Conservation (phyloP, 2,329 filamentous ascomycete genomes). For the Neofusicoccum sp. region DNA sequence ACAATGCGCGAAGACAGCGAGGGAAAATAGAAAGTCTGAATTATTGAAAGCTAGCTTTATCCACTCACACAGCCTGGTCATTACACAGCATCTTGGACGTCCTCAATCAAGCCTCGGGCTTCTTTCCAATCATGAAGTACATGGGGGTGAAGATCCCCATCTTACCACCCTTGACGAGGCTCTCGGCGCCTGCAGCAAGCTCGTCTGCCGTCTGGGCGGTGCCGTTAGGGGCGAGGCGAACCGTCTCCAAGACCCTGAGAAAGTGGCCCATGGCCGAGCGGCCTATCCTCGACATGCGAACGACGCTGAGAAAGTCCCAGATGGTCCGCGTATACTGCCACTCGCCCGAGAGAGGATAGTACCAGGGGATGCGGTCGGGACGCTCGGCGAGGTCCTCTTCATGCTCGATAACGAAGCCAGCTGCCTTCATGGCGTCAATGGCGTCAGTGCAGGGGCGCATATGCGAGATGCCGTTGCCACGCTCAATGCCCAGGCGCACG, state of each 20-base stretch:
- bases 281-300: constrained; percentile 85
- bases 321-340: constrained; percentile 78
- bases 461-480: constrained; percentile 94
- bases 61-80: too few relatives aligned
- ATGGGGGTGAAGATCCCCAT: constrained; percentile 97
- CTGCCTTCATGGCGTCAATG: constrained; percentile 76
- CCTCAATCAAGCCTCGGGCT: constrained; percentile 56
- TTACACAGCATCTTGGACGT: too few relatives aligned
- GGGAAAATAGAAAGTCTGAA: too few relatives aligned
- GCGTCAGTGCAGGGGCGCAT: constrained; percentile 88
- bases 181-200: constrained; percentile 76
- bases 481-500: constrained; percentile 91
- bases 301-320: constrained; percentile 76
- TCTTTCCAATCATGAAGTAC: constrained; percentile 93
- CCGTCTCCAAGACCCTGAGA: constrained; percentile 70
- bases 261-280: constrained; percentile 72
- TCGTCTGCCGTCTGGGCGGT: constrained; percentile 95
- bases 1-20: too few relatives aligned
- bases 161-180: constrained; percentile 79
- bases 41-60: too few relatives aligned
- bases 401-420: constrained; percentile 84
- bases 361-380: constrained; percentile 79
- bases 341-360: constrained; percentile 84
- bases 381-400: constrained; percentile 83
- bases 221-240: constrained; percentile 75